These are phyloP conservation scores for Odontarrhena argentea DNA, from an alignment of 345 rosid species.

Conservation along the genomic window DNA sequence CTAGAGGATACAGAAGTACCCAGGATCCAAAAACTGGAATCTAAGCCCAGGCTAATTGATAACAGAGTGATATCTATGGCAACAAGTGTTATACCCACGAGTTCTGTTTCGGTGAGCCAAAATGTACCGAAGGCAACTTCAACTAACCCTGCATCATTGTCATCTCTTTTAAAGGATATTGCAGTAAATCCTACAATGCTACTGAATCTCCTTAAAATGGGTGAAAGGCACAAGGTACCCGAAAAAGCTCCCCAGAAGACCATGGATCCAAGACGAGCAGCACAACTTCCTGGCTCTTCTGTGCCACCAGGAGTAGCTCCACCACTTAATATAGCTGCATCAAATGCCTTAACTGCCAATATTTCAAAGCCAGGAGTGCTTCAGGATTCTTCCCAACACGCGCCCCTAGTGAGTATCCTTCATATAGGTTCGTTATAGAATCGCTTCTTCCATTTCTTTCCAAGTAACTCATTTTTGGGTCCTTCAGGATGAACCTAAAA, in stretches of 20 bases:
- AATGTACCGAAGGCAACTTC: conserved; percentile 39
- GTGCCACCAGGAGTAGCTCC: conserved; percentile 48
- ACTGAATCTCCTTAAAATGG: conserved; percentile 67
- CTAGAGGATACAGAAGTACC: conserved; percentile 55
- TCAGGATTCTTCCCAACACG: conserved; percentile 49
- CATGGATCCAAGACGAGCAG: conserved; percentile 43
- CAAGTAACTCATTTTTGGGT: conserved; percentile 24
- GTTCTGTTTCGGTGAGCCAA: conserved; percentile 44
- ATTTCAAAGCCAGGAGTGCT: conserved; percentile 52
- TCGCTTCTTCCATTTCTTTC: not conserved
- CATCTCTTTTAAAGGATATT: conserved; percentile 65
- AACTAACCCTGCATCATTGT: conserved; percentile 45
- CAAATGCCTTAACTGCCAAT: conserved; percentile 47
- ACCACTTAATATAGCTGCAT: conserved; percentile 38
- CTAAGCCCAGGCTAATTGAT: conserved; percentile 50
- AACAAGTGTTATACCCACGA: conserved; percentile 41
- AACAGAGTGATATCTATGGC: conserved; percentile 44
- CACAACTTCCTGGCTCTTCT: conserved; percentile 49
- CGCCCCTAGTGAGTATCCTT: conserved; percentile 52
- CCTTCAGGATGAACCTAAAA: conserved; percentile 68
- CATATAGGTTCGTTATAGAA: not conserved
- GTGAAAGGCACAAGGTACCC: conserved; percentile 61
- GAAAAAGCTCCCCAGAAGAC: conserved; percentile 45
- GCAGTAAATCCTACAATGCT: conserved; percentile 79
- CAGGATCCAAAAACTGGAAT: conserved; percentile 39